A percentile compares a stretch with the other conserved stretches of the same genome.
These are phyloP conservation scores for Trichoderma erinaceum DNA, from an alignment of 495 filamentous ascomycete genomes.

Conservation along the genomic window DNA sequence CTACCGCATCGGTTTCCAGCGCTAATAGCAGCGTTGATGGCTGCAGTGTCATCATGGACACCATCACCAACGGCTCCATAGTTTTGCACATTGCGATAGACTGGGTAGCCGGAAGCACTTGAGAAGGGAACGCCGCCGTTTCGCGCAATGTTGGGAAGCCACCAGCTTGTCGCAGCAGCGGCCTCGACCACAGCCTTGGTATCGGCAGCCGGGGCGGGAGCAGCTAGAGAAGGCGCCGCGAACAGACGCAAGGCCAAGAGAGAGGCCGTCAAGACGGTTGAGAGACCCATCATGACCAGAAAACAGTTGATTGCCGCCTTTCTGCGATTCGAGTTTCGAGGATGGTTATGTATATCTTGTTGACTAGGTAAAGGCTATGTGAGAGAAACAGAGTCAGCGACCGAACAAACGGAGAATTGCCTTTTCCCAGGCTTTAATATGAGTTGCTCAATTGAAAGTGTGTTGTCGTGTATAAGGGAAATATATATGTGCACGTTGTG, in stretches of 20 bases:
- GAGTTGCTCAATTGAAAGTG: neutral
- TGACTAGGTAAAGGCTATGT: neutral
- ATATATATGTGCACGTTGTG: neutral
- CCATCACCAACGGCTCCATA: slow-evolving; percentile 57
- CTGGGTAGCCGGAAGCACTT: slow-evolving; percentile 35
- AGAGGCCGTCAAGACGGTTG: slow-evolving; percentile 14
- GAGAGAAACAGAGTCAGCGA: neutral
- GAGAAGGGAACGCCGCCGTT: slow-evolving; percentile 43
- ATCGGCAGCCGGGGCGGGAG: slow-evolving; percentile 6
- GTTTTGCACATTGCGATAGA: slow-evolving; percentile 55
- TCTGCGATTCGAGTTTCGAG: neutral
- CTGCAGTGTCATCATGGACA: slow-evolving; percentile 73
- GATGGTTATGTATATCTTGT: neutral
- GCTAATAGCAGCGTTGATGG: slow-evolving; percentile 82
- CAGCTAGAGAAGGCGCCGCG: neutral
- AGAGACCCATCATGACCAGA: slow-evolving; percentile 17
- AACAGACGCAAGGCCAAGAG: slow-evolving; percentile 17
- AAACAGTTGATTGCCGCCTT: neutral
- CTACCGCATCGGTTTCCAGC: slow-evolving; percentile 70
- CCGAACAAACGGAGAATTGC: neutral
- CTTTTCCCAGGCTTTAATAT: neutral
- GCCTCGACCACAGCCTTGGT: neutral
- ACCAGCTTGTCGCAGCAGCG: slow-evolving; percentile 28
- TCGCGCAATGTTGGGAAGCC: slow-evolving; percentile 43
- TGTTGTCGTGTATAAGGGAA: neutral